Conservation (phyloP, 2,329 filamentous ascomycete species). For the Talaromyces sp. region DNA sequence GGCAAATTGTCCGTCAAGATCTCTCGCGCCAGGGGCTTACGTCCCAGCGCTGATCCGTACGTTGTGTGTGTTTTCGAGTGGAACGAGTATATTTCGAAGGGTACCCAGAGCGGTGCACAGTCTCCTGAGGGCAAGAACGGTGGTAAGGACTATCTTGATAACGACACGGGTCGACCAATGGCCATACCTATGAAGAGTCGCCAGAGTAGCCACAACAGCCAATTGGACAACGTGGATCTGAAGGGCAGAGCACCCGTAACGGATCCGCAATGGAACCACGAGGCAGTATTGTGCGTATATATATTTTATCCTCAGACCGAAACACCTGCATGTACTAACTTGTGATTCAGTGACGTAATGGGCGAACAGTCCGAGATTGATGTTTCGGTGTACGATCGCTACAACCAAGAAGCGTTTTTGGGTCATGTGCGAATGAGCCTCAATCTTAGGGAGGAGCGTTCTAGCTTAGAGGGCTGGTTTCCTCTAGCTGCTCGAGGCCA, state of each 20-base stretch:
- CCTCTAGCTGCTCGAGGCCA: conserved; percentile 73
- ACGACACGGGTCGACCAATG: conserved; percentile 79
- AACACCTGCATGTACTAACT: background rate
- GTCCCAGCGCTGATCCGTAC: conserved; percentile 83
- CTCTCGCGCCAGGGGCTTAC: conserved; percentile 74
- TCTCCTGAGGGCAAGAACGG: conserved; percentile 59
- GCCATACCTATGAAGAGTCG: conserved; percentile 95
- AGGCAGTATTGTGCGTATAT: conserved; percentile 85
- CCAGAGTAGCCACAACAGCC: conserved; percentile 92
- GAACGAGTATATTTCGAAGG: conserved; percentile 91
- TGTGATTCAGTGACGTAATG: conserved; percentile 71
- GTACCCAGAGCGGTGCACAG: conserved; percentile 61
- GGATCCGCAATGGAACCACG: conserved; percentile 91
- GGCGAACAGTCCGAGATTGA: conserved; percentile 86
- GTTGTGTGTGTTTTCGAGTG: conserved; percentile 95
- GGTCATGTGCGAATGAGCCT: conserved; percentile 83
- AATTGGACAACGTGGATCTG: conserved; percentile 61
- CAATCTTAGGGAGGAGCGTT: conserved; percentile 63
- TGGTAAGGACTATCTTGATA: conserved; percentile 63
- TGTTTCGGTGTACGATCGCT: conserved; percentile 87
- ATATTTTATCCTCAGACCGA: background rate
- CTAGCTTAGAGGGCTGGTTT: conserved; percentile 80
- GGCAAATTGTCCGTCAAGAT: conserved; percentile 91
- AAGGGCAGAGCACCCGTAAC: conserved; percentile 64
- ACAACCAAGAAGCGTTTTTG: conserved; percentile 81